Evolutionary conservation across 2,329 filamentous ascomycete genomes (phyloP).

Genomic region (Ophiostoma sp.): DNA sequence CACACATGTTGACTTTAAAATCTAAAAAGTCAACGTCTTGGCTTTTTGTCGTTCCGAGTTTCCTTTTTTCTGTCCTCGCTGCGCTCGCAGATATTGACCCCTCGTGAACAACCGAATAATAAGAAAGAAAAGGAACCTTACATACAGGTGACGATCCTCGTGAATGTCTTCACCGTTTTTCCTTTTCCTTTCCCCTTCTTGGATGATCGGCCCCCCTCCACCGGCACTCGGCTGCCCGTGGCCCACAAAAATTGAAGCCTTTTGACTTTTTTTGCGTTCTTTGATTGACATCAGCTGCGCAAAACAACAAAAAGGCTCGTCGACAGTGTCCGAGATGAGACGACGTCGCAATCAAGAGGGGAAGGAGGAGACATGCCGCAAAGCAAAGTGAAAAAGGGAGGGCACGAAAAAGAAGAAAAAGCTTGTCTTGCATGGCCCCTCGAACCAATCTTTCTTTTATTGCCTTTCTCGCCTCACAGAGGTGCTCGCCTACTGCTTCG

Average conservation of each 20-base stretch:
- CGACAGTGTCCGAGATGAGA: neutral
- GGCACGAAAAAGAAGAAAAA: neutral
- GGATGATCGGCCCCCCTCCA: slow-evolving; percentile 15
- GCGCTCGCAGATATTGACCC: neutral
- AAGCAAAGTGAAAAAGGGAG: neutral
- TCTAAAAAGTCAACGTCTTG: slow-evolving; percentile 9
- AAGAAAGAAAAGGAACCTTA: neutral
- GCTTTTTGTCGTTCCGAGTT: neutral
- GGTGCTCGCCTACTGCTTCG: neutral
- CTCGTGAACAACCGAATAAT: neutral
- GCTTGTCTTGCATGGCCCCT: neutral
- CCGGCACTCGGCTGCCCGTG: slow-evolving; percentile 19
- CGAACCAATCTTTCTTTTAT: slow-evolving; percentile 4
- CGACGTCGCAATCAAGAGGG: slow-evolving; percentile 10
- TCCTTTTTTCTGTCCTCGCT: neutral
- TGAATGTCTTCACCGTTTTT: slow-evolving; percentile 1
- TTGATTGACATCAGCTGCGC: neutral
- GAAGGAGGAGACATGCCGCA: too few relatives aligned
- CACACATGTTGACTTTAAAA: neutral
- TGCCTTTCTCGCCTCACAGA: neutral
- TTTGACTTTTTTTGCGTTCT: neutral
- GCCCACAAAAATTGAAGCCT: neutral
- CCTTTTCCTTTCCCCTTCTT: neutral
- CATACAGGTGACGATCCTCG: neutral
- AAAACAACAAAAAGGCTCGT: neutral